Conservation (phyloP, 2,329 filamentous ascomycete species). For the Xylaria sp. region DNA sequence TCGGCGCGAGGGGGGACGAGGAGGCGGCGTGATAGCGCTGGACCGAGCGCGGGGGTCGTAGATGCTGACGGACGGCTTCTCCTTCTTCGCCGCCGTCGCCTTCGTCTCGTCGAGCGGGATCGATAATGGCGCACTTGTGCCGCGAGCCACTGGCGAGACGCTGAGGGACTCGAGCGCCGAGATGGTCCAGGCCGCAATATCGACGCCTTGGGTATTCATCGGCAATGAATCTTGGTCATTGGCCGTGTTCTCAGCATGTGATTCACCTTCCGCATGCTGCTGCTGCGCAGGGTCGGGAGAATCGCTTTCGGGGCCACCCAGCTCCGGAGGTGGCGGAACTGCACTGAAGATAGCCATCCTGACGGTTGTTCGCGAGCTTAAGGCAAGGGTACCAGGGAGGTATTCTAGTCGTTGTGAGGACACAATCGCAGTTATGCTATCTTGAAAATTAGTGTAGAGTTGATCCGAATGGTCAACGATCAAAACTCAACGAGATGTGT, state of each 20-base stretch:
- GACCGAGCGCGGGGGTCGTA: slow-evolving; percentile 45
- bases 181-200: slow-evolving; percentile 76
- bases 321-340: slow-evolving; percentile 61
- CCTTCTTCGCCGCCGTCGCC: slow-evolving; percentile 62
- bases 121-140: slow-evolving; percentile 71
- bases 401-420: neutral
- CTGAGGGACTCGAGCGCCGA: slow-evolving; percentile 66
- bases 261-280: slow-evolving; percentile 32
- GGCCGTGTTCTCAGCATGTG: slow-evolving; percentile 31
- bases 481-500: slow-evolving; percentile 2
- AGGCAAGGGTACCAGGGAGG: neutral
- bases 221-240: slow-evolving; percentile 18
- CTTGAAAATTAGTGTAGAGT: neutral
- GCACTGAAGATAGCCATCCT: slow-evolving; percentile 62
- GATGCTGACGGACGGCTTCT: slow-evolving; percentile 46
- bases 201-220: slow-evolving; percentile 55
- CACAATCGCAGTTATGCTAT: slow-evolving; percentile 2
- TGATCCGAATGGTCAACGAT: neutral
- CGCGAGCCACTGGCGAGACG: slow-evolving; percentile 66
- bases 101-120: slow-evolving; percentile 82
- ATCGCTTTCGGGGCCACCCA: slow-evolving; percentile 43
- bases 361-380: neutral
- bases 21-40: slow-evolving; percentile 50
- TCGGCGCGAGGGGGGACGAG: slow-evolving; percentile 59
- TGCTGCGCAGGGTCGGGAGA: slow-evolving; percentile 34